Evolutionary conservation across 2,329 filamentous ascomycete genomes (phyloP).

Genomic region (Atkinsonella hypoxylon): DNA sequence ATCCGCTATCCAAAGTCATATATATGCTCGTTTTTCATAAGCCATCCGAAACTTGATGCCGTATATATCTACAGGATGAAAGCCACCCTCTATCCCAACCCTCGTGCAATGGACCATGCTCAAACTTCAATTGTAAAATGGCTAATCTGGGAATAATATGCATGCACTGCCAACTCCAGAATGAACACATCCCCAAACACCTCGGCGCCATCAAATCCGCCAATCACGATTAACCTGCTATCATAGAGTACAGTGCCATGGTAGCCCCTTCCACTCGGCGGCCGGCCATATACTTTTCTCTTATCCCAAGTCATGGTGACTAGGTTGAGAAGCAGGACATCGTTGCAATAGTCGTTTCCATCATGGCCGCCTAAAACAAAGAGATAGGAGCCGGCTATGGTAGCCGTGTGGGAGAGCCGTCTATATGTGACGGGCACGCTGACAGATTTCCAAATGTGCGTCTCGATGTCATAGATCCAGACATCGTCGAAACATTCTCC

Average conservation of each 20-base stretch:
- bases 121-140: conserved; percentile 59
- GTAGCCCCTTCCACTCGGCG: conserved; percentile 53
- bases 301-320: conserved; percentile 66
- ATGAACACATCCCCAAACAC: conserved; percentile 58
- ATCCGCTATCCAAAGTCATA: not conserved
- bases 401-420: conserved; percentile 55
- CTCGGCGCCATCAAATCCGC: conserved; percentile 55
- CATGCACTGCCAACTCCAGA: conserved; percentile 55
- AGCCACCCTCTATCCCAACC: not conserved
- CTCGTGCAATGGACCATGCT: not conserved
- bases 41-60: not conserved
- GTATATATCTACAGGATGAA: not conserved
- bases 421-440: conserved; percentile 48
- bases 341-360: conserved; percentile 57
- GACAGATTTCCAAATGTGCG: conserved; percentile 46
- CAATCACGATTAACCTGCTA: conserved; percentile 50
- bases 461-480: conserved; percentile 60
- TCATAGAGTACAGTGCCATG: conserved; percentile 56
- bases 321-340: conserved; percentile 55
- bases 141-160: conserved; percentile 63
- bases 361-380: conserved; percentile 62
- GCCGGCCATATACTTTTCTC: conserved; percentile 50
- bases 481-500: conserved; percentile 63
- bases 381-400: conserved; percentile 56
- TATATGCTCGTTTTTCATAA: not conserved